These are phyloP conservation scores for Mycosphaerella arachidis DNA, from an alignment of 2,329 filamentous ascomycete genomes.

Conservation along the genomic window DNA sequence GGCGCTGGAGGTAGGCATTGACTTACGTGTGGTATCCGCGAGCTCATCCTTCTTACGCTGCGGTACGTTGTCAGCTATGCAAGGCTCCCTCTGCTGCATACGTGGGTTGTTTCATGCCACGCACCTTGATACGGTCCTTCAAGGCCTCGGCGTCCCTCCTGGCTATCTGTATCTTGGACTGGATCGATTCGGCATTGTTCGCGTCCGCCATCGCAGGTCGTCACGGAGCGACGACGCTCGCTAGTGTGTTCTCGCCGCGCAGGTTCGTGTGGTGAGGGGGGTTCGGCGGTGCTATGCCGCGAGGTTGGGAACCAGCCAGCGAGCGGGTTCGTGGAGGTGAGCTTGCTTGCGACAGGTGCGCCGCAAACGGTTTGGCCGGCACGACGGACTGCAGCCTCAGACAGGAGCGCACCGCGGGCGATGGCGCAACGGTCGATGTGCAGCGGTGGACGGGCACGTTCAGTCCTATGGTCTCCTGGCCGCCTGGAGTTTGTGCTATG, in stretches of 20 bases:
- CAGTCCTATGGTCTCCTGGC: neutral
- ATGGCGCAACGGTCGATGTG: neutral
- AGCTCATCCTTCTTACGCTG: constrained; percentile 96
- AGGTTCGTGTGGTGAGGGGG: constrained; percentile 4
- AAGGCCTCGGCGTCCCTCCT: constrained; percentile 95
- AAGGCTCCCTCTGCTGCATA: neutral
- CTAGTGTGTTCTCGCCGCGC: constrained; percentile 9
- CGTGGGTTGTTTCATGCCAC: constrained; percentile 28
- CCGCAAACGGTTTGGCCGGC: neutral
- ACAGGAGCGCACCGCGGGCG: neutral
- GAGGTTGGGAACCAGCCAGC: neutral
- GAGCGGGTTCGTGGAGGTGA: neutral
- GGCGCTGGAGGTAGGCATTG: constrained; percentile 10
- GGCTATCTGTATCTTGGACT: constrained; percentile 80
- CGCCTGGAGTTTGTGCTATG: neutral
- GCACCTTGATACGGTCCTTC: constrained; percentile 69
- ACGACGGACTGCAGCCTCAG: neutral
- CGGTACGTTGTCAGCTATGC: neutral
- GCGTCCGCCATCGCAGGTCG: constrained; percentile 43
- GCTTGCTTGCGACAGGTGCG: neutral
- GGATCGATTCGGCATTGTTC: constrained; percentile 46
- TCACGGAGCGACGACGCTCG: constrained; percentile 19
- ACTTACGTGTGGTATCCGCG: constrained; percentile 93
- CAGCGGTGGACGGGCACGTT: neutral
- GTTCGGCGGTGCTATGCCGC: neutral